Conservation (phyloP, 768 basidiomycete genomes). For the Russula griseocarnosa region DNA sequence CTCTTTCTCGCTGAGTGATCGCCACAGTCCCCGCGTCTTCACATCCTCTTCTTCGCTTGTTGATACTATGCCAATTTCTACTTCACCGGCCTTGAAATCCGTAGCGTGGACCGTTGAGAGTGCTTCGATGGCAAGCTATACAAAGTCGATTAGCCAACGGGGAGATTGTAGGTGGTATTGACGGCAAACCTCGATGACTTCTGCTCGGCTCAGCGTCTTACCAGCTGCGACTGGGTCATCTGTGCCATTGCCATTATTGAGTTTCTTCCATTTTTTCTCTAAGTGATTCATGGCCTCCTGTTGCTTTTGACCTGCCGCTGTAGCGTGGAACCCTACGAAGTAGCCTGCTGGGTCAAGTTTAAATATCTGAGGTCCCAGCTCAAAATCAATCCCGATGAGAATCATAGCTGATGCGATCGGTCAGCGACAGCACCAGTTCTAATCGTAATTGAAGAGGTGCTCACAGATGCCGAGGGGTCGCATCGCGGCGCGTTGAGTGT, state of each 20-base stretch:
- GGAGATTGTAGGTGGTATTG: neutral
- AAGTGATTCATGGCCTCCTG: constrained; percentile 98
- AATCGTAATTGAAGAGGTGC: constrained; percentile 31
- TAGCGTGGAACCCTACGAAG: constrained; percentile 97
- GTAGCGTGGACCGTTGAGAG: constrained; percentile 93
- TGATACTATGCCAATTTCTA: constrained; percentile 94
- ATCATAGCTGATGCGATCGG: constrained; percentile 70
- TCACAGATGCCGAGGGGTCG: constrained; percentile 91
- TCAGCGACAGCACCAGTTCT: constrained; percentile 3
- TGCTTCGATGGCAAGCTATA: constrained; percentile 86
- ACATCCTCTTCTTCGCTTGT: constrained; percentile 63
- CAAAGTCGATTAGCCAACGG: neutral
- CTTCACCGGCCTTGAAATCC: constrained; percentile 92
- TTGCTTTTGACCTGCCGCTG: constrained; percentile 93
- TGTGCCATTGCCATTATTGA: constrained; percentile 71
- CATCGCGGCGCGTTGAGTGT: constrained; percentile 97
- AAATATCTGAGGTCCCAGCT: constrained; percentile 93
- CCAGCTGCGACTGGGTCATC: constrained; percentile 77
- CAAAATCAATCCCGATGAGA: constrained; percentile 86
- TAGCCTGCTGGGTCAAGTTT: constrained; percentile 98
- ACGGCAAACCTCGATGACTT: constrained; percentile 81
- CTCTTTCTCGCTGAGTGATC: constrained; percentile 71
- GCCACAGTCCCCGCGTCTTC: constrained; percentile 73
- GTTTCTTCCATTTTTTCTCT: constrained; percentile 98
- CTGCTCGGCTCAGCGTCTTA: constrained; percentile 62